A percentile compares a stretch with the other conserved stretches of the same genome.
Conservation (phyloP, 1,284 basidiomycete genomes). For the Apiotrichum sp. region DNA sequence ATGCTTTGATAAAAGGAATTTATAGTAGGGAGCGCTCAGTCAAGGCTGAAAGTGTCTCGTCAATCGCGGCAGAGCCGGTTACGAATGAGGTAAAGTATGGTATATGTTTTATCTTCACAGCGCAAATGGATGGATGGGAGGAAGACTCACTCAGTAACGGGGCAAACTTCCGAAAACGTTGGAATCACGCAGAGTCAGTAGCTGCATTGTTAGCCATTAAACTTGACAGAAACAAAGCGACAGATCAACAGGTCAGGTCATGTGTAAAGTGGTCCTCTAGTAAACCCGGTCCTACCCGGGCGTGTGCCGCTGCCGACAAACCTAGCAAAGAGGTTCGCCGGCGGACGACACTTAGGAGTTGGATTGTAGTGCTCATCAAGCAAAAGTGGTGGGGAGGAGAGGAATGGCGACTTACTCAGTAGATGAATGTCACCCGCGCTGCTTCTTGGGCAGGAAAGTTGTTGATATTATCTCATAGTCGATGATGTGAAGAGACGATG, state of each 20-base stretch:
- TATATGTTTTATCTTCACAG: conserved; percentile 39
- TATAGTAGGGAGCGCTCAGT: conserved; percentile 31
- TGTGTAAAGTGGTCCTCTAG: conserved; percentile 42
- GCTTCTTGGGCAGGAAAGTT: too few relatives aligned
- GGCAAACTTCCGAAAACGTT: not conserved
- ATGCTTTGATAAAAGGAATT: not conserved
- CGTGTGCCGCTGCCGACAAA: conserved; percentile 17
- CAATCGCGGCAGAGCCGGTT: conserved; percentile 36
- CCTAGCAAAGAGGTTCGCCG: conserved; percentile 31
- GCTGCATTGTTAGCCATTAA: conserved; percentile 4
- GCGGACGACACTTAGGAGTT: conserved; percentile 32
- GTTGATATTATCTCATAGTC: too few relatives aligned
- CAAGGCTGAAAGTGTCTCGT: conserved; percentile 46
- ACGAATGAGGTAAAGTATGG: conserved; percentile 47
- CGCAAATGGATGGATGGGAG: conserved; percentile 11
- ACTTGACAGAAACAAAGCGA: too few relatives aligned
- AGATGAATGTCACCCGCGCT: not conserved
- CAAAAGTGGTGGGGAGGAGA: conserved; percentile 5
- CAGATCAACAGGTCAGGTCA: conserved; percentile 31
- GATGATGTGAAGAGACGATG: too few relatives aligned
- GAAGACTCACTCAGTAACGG: conserved; percentile 19
- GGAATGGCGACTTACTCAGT: conserved; percentile 10
- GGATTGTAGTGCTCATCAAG: conserved; percentile 39
- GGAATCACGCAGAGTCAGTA: not conserved
- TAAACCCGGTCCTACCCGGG: conserved; percentile 38